phyloP scores from a whole-genome alignment of 2,329 filamentous ascomycete species.

The Penicillium brasilianum region DNA sequence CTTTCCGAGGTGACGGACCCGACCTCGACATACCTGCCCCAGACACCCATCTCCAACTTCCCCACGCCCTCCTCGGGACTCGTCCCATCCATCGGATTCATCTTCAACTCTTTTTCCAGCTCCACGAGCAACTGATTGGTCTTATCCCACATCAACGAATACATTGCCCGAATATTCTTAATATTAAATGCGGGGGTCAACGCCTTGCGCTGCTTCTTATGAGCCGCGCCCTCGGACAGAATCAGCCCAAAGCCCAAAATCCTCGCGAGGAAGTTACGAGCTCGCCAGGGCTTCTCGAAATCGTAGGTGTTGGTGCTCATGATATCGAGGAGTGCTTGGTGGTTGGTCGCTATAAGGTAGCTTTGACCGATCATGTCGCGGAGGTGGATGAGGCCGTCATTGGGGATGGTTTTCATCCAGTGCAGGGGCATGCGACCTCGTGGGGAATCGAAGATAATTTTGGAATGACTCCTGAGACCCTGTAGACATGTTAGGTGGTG shows the following conservation, averaged over 20 bases:
- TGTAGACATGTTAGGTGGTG: conserved; percentile 10
- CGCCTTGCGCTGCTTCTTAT: conserved; percentile 53
- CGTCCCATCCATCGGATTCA: conserved; percentile 37
- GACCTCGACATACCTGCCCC: conserved; percentile 37
- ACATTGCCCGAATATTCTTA: conserved; percentile 44
- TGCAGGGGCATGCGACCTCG: conserved; percentile 38
- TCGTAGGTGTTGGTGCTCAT: conserved; percentile 60
- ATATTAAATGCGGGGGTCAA: conserved; percentile 46
- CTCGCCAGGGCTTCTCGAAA: conserved; percentile 56
- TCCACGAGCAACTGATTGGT: conserved; percentile 41
- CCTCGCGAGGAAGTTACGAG: conserved; percentile 52
- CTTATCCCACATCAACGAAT: conserved; percentile 46
- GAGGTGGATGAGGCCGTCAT: conserved; percentile 62
- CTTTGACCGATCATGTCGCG: conserved; percentile 52
- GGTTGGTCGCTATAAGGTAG: conserved; percentile 39
- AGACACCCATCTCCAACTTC: conserved; percentile 43
- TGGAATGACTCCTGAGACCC: conserved; percentile 34
- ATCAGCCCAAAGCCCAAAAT: conserved; percentile 59
- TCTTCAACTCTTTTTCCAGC: conserved; percentile 37
- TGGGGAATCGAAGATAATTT: conserved; percentile 42
- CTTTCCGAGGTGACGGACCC: no score
- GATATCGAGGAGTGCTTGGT: conserved; percentile 55
- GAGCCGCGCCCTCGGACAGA: conserved; percentile 56
- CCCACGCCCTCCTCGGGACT: conserved; percentile 29
- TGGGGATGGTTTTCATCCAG: conserved; percentile 60